These are phyloP conservation scores for Chalaropsis ovoidea DNA, from an alignment of 2,329 filamentous ascomycete species.

Conservation along the genomic window DNA sequence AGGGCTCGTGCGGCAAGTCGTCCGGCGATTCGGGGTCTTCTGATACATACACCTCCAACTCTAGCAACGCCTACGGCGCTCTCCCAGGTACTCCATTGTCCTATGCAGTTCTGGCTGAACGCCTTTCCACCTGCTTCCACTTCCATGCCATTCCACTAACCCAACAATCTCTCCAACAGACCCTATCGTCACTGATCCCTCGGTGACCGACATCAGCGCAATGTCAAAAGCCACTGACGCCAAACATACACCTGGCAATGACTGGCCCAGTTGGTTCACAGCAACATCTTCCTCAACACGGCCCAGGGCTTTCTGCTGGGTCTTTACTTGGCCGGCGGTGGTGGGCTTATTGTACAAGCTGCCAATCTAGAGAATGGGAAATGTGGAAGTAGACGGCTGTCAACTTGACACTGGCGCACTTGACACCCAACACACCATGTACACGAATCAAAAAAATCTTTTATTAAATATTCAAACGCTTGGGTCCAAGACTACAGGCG, in stretches of 20 bases:
- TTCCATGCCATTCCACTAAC: not conserved
- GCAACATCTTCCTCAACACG: not conserved
- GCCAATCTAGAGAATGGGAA: not conserved
- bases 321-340: not conserved
- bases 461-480: not conserved
- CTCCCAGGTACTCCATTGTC: conserved; percentile 13
- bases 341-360: not conserved
- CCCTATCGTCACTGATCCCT: not conserved
- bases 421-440: not conserved
- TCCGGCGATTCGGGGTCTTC: not conserved
- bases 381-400: not conserved
- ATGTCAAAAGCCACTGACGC: not conserved
- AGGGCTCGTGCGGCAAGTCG: conserved; percentile 24
- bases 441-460: not conserved
- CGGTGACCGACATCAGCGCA: not conserved
- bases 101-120: not conserved
- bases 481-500: not conserved
- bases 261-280: conserved; percentile 5
- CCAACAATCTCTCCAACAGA: not conserved
- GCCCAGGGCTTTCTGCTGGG: not conserved
- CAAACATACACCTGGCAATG: not conserved
- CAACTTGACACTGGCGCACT: not conserved
- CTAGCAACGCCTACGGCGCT: not conserved
- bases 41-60: not conserved
- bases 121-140: too few relatives aligned